These are phyloP conservation scores for Taxillus chinensis DNA, from an alignment of 164 flowering plant species.

Conservation along the genomic window DNA sequence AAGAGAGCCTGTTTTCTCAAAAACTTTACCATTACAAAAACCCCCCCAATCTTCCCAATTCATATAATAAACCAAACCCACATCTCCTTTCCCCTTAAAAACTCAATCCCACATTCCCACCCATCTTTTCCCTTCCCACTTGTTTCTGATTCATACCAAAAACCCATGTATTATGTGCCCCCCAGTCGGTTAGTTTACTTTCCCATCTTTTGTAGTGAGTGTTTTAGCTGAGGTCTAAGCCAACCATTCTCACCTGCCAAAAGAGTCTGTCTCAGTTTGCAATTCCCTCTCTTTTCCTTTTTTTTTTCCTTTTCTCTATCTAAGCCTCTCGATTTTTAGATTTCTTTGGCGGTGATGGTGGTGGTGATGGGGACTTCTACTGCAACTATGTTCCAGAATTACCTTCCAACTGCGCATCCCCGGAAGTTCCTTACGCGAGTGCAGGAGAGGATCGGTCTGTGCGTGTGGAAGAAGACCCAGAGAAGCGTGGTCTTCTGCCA, in stretches of 20 bases:
- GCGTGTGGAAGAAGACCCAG: conserved; percentile 17
- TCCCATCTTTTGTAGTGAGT: conserved; percentile 23
- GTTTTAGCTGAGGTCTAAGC: conserved; percentile 25
- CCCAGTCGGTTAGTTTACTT: conserved; percentile 38
- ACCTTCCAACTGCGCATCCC: conserved; percentile 12
- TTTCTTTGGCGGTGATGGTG: not conserved
- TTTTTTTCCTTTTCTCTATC: conserved; percentile 4
- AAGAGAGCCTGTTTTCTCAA: conserved; percentile 37
- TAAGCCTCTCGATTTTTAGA: too few relatives aligned
- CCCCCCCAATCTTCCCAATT: conserved; percentile 2
- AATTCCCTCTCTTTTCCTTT: conserved; percentile 5
- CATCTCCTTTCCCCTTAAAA: conserved; percentile 36
- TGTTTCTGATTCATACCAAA: conserved; percentile 20
- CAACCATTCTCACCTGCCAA: conserved; percentile 21
- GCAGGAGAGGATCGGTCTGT: not conserved
- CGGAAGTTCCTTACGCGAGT: not conserved
- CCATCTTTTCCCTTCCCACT: conserved; percentile 13
- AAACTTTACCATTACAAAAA: not conserved
- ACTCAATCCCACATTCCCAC: conserved; percentile 11
- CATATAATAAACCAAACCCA: conserved; percentile 28
- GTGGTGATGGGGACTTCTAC: conserved; percentile 31
- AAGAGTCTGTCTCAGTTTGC: conserved; percentile 7
- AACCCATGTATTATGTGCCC: conserved; percentile 8
- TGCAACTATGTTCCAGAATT: conserved; percentile 25
- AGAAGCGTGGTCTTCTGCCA: conserved; percentile 32